These are phyloP conservation scores for Mortierella claussenii DNA, from an alignment of 192 early-diverging fungal genomes.

Conservation along the genomic window DNA sequence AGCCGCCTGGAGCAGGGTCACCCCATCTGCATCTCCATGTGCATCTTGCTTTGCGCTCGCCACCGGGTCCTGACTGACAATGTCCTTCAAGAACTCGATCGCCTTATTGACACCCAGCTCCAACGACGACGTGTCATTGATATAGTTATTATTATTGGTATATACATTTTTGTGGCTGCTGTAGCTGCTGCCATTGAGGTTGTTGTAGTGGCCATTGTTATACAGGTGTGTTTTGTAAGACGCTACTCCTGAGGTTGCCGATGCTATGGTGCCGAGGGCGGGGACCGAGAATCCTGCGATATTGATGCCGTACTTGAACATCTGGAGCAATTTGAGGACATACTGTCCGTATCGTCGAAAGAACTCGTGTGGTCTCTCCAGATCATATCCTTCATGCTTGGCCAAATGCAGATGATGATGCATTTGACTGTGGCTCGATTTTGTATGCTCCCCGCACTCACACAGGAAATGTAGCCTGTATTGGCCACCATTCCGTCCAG, in stretches of 20 bases:
- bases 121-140: background rate
- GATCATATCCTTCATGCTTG: constrained; percentile 24
- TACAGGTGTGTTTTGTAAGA: background rate
- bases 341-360: constrained; percentile 17
- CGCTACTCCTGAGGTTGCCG: background rate
- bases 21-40: background rate
- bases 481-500: background rate
- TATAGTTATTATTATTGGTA: background rate
- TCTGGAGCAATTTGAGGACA: constrained; percentile 15
- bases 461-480: constrained; percentile 20
- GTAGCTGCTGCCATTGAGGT: background rate
- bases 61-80: background rate
- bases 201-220: no score
- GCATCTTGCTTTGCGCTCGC: background rate
- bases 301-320: constrained; percentile 19
- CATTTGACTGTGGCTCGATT: background rate
- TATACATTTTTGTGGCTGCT: background rate
- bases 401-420: constrained; percentile 25
- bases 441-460: constrained; percentile 26
- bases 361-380: constrained; percentile 18
- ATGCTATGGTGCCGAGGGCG: constrained; percentile 1
- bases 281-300: constrained; percentile 9
- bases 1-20: constrained; percentile 7
- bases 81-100: background rate
- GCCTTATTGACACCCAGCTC: constrained; percentile 11